Evolutionary conservation across 2,329 filamentous ascomycete species (phyloP).

Genomic region (Sporothrix phasma): DNA sequence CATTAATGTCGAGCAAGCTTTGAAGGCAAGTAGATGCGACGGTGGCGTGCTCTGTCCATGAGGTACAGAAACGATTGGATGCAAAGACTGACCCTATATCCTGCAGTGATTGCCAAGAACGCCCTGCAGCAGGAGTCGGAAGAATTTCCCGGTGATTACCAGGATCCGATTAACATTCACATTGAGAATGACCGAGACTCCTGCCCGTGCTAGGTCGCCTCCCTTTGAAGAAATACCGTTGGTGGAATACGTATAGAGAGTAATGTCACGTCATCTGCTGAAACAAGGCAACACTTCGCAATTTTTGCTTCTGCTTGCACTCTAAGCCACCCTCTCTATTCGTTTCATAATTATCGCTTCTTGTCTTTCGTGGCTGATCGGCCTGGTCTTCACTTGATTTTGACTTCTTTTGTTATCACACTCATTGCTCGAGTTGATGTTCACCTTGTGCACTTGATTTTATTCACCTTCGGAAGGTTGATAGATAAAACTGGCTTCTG

Average conservation of each 20-base stretch:
- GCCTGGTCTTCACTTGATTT: too few species aligned
- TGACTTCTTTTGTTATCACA: too few species aligned
- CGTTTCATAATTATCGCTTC: too few species aligned
- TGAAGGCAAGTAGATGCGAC: slow-evolving; percentile 42
- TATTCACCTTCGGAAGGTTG: too few species aligned
- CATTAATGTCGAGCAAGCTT: slow-evolving; percentile 87
- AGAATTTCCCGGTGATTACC: slow-evolving; percentile 95
- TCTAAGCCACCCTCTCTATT: too few species aligned
- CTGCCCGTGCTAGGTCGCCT: slow-evolving; percentile 62
- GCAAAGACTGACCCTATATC: slow-evolving; percentile 5
- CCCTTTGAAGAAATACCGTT: background rate
- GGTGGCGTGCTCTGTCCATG: background rate
- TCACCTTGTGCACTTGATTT: too few species aligned
- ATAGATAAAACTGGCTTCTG: too few species aligned
- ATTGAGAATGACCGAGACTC: slow-evolving; percentile 88
- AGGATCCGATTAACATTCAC: slow-evolving; percentile 96
- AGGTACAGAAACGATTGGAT: background rate
- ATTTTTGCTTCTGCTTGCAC: too few species aligned
- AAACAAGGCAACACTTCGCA: too few species aligned
- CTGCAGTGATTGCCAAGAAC: slow-evolving; percentile 82
- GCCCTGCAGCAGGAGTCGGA: slow-evolving; percentile 93
- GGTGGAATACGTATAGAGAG: background rate
- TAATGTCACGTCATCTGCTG: too few species aligned
- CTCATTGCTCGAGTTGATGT: too few species aligned
- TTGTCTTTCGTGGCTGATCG: too few species aligned